These are phyloP conservation scores for Nemania bipapillata DNA, from an alignment of 2,329 filamentous ascomycete species.

Conservation along the genomic window DNA sequence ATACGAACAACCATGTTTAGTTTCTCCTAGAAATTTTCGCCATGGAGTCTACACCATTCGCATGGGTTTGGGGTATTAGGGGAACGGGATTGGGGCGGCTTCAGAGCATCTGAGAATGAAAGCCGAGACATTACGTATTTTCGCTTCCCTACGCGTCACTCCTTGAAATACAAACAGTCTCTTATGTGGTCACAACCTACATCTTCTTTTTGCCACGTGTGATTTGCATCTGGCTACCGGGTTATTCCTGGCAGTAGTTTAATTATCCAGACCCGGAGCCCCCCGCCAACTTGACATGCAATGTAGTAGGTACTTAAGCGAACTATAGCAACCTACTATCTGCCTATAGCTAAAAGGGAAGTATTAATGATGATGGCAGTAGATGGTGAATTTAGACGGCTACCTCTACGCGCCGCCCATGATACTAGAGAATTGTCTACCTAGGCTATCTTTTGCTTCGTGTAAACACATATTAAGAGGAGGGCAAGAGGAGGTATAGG, in stretches of 20 bases:
- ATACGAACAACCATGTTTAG: neutral
- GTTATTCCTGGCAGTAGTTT: neutral
- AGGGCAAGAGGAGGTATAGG: neutral
- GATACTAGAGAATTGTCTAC: no score
- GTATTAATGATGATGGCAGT: no score
- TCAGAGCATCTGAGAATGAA: slow-evolving; percentile 13
- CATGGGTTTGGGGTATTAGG: slow-evolving; percentile 1
- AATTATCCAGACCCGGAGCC: no score
- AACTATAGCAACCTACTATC: neutral
- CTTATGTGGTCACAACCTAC: slow-evolving; percentile 20
- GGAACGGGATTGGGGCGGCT: slow-evolving; percentile 5
- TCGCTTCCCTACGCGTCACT: slow-evolving; percentile 28
- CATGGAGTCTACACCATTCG: slow-evolving; percentile 3
- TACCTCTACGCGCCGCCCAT: no score
- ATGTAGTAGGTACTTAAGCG: no score
- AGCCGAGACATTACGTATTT: neutral
- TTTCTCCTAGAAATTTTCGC: slow-evolving; percentile 3
- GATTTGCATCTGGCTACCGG: neutral
- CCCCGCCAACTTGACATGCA: no score
- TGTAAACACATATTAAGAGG: no score
- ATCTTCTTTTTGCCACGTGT: neutral
- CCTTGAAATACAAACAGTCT: slow-evolving; percentile 32
- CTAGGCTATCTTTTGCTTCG: neutral
- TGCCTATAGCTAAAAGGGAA: no score
- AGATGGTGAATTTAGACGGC: no score